Conservation (phyloP, 23 red algal genomes). For the Cyanidium caldarium region DNA sequence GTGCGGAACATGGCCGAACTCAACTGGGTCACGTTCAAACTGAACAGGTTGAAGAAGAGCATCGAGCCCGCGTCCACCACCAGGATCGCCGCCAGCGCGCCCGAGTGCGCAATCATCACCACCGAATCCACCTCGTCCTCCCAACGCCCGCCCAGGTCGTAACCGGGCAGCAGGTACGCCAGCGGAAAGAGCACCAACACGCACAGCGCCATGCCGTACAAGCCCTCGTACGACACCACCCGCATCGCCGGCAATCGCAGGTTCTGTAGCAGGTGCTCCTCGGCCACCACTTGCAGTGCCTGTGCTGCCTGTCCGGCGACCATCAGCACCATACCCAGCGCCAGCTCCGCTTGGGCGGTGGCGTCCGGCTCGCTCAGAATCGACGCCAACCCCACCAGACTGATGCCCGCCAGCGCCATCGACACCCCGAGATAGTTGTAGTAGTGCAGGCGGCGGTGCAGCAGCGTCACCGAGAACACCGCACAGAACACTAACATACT, state of each 20-base stretch:
- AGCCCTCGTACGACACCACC: conserved; percentile 79
- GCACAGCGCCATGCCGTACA: conserved; percentile 66
- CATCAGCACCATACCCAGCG: conserved; percentile 61
- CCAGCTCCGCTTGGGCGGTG: conserved; percentile 5
- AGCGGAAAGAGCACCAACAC: conserved; percentile 56
- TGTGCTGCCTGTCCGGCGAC: conserved; percentile 65
- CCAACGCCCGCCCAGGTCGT: conserved; percentile 40
- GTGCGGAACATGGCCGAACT: conserved; percentile 59
- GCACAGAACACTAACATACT: conserved; percentile 57
- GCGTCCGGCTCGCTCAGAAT: conserved; percentile 15
- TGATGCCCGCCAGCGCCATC: conserved; percentile 39
- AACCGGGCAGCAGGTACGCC: conserved; percentile 55
- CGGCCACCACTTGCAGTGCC: conserved; percentile 60
- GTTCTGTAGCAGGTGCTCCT: conserved; percentile 77
- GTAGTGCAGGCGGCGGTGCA: conserved; percentile 26
- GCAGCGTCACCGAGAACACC: conserved; percentile 41
- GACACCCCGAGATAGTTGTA: conserved; percentile 46
- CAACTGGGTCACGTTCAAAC: conserved; percentile 77
- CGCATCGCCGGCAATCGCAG: conserved; percentile 57
- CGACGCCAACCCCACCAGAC: conserved; percentile 51
- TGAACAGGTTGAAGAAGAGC: conserved; percentile 82
- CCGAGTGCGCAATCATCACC: conserved; percentile 56
- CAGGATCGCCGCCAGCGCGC: conserved; percentile 35
- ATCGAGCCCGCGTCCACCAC: conserved; percentile 48
- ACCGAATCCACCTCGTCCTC: conserved; percentile 70